Evolutionary conservation across 2,329 filamentous ascomycete species (phyloP).

Genomic region (Calonectria pauciramosa): DNA sequence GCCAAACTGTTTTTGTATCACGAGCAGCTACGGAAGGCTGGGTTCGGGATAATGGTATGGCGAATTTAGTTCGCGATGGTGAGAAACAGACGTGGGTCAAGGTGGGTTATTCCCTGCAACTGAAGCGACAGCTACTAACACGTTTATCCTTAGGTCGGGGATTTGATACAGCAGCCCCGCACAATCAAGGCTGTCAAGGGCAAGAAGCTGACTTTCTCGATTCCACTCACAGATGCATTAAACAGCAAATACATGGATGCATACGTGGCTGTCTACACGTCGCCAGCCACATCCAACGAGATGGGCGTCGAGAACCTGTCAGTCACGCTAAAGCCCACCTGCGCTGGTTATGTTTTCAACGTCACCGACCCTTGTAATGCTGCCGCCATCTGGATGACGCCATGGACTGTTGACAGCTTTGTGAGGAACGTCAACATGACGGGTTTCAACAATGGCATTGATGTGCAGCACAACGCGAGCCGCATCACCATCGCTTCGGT

Average conservation of each 20-base stretch:
- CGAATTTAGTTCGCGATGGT: constrained; percentile 23
- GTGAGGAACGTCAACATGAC: constrained; percentile 26
- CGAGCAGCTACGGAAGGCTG: constrained; percentile 30
- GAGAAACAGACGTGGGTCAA: constrained; percentile 35
- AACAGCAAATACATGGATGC: constrained; percentile 28
- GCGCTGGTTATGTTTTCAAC: constrained; percentile 19
- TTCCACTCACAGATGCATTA: constrained; percentile 39
- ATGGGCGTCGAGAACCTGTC: constrained; percentile 35
- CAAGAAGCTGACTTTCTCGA: constrained; percentile 27
- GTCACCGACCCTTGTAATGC: constrained; percentile 21
- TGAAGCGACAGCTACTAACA: neutral
- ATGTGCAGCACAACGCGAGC: constrained; percentile 28
- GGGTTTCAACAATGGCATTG: constrained; percentile 39
- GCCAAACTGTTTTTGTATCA: constrained; percentile 34
- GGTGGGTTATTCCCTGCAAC: neutral
- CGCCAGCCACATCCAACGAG: constrained; percentile 23
- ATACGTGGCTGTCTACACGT: constrained; percentile 25
- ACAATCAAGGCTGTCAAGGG: constrained; percentile 28
- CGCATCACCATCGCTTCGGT: constrained; percentile 35
- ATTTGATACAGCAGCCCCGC: constrained; percentile 31
- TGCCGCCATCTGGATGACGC: constrained; percentile 30
- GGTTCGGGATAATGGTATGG: constrained; percentile 37
- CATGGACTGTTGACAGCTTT: constrained; percentile 42
- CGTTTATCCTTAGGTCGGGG: constrained; percentile 6
- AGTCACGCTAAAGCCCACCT: constrained; percentile 25